Percentiles rank a stretch among this genome's conserved stretches.
These are phyloP conservation scores for Choiromyces venosus DNA, from an alignment of 495 filamentous ascomycete genomes.

Conservation along the genomic window DNA sequence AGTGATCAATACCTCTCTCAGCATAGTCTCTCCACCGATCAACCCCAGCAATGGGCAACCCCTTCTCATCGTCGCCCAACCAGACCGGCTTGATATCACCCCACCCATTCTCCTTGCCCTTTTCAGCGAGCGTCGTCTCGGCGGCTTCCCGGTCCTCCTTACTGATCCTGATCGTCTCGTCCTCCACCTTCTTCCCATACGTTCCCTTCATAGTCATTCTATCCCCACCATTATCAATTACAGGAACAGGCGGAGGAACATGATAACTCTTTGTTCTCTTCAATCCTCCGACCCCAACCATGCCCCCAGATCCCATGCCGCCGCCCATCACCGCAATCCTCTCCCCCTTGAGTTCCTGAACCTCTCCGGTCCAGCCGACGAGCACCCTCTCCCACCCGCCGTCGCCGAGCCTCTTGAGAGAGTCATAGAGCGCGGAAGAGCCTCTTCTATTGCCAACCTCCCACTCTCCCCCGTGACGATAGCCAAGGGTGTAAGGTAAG, in stretches of 20 bases:
- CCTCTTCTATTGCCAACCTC: slow-evolving; percentile 70
- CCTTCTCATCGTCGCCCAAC: slow-evolving; percentile 68
- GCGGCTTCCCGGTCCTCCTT: slow-evolving; percentile 61
- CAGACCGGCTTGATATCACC: slow-evolving; percentile 76
- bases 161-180: slow-evolving; percentile 61
- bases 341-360: slow-evolving; percentile 48
- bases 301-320: slow-evolving; percentile 28
- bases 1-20: slow-evolving; percentile 58
- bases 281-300: slow-evolving; percentile 27
- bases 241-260: slow-evolving; percentile 36
- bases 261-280: slow-evolving; percentile 34
- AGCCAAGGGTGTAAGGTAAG: slow-evolving; percentile 69
- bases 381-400: slow-evolving; percentile 79
- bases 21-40: slow-evolving; percentile 78
- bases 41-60: slow-evolving; percentile 69
- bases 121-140: slow-evolving; percentile 63
- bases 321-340: slow-evolving; percentile 22
- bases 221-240: slow-evolving; percentile 34
- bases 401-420: slow-evolving; percentile 75
- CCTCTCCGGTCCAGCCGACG: slow-evolving; percentile 89
- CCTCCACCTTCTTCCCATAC: slow-evolving; percentile 51
- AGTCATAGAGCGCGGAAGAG: slow-evolving; percentile 82
- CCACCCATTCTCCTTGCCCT: slow-evolving; percentile 47
- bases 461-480: slow-evolving; percentile 66
- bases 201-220: slow-evolving; percentile 48